phyloP scores from a whole-genome alignment of 1,139 yeast species.

The Yamadazyma buinensis region DNA sequence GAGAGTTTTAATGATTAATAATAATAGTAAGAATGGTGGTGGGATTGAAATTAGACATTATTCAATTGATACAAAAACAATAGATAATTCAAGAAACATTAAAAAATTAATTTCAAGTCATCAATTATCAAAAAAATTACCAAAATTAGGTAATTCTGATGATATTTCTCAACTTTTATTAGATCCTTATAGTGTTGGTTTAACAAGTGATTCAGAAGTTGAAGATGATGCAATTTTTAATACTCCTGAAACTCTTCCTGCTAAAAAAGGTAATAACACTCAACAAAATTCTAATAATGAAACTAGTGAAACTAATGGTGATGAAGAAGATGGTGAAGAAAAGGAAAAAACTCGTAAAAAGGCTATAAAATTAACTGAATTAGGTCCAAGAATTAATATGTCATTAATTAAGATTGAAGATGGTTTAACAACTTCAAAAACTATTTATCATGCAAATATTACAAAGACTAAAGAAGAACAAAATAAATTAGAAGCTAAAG shows the following conservation, averaged over 20 bases:
- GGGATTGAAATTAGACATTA: slow-evolving; percentile 85
- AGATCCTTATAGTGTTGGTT: slow-evolving; percentile 77
- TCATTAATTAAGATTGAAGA: slow-evolving; percentile 85
- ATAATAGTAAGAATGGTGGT: slow-evolving; percentile 46
- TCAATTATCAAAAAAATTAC: slow-evolving; percentile 61
- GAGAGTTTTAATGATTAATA: slow-evolving; percentile 77
- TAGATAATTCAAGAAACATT: slow-evolving; percentile 78
- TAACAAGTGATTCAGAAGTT: slow-evolving; percentile 89
- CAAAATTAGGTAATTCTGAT: slow-evolving; percentile 61
- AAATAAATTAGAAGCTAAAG: slow-evolving; percentile 61
- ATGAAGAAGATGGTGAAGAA: slow-evolving; percentile 15
- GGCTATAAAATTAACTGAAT: slow-evolving; percentile 88
- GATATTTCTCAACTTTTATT: slow-evolving; percentile 83
- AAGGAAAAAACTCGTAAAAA: slow-evolving; percentile 52
- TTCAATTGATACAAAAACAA: slow-evolving; percentile 80
- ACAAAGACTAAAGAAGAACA: slow-evolving; percentile 61
- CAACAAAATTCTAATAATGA: too few species aligned
- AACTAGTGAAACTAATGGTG: slow-evolving; percentile 2
- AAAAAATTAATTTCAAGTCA: slow-evolving; percentile 69
- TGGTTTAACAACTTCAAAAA: slow-evolving; percentile 67
- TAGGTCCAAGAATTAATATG: slow-evolving; percentile 87
- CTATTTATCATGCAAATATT: slow-evolving; percentile 72
- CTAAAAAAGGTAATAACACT: slow-evolving; percentile 21
- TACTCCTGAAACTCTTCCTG: slow-evolving; percentile 1
- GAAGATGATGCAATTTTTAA: slow-evolving; percentile 91